Percentiles rank a stretch among this genome's conserved stretches.
phyloP scores from a whole-genome alignment of 148 eudicot species.

The Chenopodium album region DNA sequence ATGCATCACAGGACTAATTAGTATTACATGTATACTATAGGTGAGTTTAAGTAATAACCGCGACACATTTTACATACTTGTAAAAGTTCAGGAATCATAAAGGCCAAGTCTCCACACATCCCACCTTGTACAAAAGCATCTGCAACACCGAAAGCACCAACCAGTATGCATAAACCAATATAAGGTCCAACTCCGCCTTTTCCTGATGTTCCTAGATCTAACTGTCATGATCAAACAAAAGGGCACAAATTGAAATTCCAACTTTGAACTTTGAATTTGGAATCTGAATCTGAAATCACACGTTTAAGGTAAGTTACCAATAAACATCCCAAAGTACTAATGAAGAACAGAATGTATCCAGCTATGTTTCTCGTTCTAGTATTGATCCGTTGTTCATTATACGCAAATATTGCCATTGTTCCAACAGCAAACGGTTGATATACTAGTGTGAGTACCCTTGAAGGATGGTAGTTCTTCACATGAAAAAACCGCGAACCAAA shows the following conservation, averaged over 20 bases:
- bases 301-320: constrained; percentile 22
- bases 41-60: too few species aligned
- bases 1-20: neutral
- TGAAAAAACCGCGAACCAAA: neutral
- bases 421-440: constrained; percentile 74
- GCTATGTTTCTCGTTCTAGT: constrained; percentile 58
- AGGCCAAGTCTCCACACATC: constrained; percentile 64
- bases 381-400: constrained; percentile 49
- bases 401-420: constrained; percentile 41
- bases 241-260: neutral
- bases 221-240: constrained; percentile 33
- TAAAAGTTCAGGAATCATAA: constrained; percentile 65
- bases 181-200: constrained; percentile 56
- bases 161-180: constrained; percentile 48
- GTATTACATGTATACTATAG: neutral
- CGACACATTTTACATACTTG: constrained; percentile 36
- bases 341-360: constrained; percentile 54
- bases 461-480: constrained; percentile 62
- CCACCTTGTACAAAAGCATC: constrained; percentile 78
- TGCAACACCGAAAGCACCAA: constrained; percentile 60
- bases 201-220: constrained; percentile 61
- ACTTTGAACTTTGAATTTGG: too few species aligned
- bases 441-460: constrained; percentile 74
- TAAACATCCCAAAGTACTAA: constrained; percentile 33
- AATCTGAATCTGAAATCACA: neutral